Conservation (phyloP, 2,329 filamentous ascomycete genomes). For the Hirsutella minnesotensis region DNA sequence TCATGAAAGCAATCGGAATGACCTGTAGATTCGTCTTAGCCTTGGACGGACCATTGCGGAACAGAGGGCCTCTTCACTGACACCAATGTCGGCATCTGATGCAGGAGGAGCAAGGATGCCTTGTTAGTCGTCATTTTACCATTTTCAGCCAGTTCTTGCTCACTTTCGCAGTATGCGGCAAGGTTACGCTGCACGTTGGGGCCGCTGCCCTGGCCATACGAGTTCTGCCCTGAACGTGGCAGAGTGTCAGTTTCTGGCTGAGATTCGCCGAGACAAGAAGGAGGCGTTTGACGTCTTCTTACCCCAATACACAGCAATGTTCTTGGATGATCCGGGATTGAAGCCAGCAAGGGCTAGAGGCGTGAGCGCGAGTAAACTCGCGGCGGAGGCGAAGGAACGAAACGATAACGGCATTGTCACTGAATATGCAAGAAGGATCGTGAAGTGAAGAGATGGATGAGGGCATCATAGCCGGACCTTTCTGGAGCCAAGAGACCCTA, state of each 20-base stretch:
- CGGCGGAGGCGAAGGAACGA: conserved; percentile 6
- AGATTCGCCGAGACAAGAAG: background rate
- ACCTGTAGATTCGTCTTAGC: conserved; percentile 18
- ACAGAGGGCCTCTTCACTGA: conserved; percentile 12
- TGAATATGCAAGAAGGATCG: background rate
- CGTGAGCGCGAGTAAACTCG: conserved; percentile 12
- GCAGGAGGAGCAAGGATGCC: conserved; percentile 3
- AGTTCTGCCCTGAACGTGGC: conserved; percentile 42
- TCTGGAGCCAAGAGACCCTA: too few species aligned
- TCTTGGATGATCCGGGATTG: conserved; percentile 31
- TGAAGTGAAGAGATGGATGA: background rate
- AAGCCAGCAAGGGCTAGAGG: conserved; percentile 28
- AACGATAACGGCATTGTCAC: conserved; percentile 5
- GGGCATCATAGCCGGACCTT: conserved; percentile 10
- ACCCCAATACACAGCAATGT: conserved; percentile 59
- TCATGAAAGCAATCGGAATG: conserved; percentile 53
- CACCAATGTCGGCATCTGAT: conserved; percentile 33
- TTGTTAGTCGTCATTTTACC: background rate
- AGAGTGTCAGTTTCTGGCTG: background rate
- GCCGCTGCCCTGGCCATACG: conserved; percentile 32
- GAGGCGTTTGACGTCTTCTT: conserved; percentile 7
- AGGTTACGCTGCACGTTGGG: conserved; percentile 40
- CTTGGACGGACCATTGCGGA: too few species aligned
- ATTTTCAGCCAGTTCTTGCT: conserved; percentile 11
- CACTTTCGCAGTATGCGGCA: conserved; percentile 46